Conservation (phyloP, 1,139 yeast genomes). For the Meyerozyma smithsonii region DNA sequence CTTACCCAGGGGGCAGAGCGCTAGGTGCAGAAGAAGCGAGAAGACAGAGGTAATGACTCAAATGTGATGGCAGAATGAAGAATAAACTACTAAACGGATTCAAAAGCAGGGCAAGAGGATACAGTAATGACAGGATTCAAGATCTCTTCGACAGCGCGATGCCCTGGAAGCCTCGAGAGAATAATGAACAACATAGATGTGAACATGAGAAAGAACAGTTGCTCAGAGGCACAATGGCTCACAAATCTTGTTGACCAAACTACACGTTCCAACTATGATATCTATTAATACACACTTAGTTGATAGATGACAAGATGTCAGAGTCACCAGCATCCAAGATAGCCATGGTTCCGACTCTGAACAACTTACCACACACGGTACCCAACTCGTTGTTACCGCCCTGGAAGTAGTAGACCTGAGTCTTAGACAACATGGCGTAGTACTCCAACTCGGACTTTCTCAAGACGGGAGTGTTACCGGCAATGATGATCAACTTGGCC, state of each 20-base stretch:
- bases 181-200: no score
- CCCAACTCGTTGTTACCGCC: constrained; percentile 99
- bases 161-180: no score
- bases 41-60: no score
- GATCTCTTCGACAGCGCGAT: no score
- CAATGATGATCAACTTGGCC: constrained; percentile 97
- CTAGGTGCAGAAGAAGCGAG: background rate
- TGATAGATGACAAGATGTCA: constrained; percentile 74
- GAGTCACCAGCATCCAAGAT: constrained; percentile 99
- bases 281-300: constrained; percentile 9
- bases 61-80: background rate
- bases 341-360: constrained; percentile 98
- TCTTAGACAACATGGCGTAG: constrained; percentile 99
- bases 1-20: constrained; percentile 9
- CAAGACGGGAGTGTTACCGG: constrained; percentile 99
- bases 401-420: constrained; percentile 97
- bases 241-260: constrained; percentile 7
- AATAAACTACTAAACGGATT: background rate
- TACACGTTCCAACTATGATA: background rate
- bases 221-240: no score
- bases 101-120: no score
- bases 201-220: no score
- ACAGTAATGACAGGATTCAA: no score
- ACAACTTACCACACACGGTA: constrained; percentile 99
- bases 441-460: constrained; percentile 99